Evolutionary conservation across 23 red algal genomes (phyloP).

Genomic region (Gracilariopsis chorda): DNA sequence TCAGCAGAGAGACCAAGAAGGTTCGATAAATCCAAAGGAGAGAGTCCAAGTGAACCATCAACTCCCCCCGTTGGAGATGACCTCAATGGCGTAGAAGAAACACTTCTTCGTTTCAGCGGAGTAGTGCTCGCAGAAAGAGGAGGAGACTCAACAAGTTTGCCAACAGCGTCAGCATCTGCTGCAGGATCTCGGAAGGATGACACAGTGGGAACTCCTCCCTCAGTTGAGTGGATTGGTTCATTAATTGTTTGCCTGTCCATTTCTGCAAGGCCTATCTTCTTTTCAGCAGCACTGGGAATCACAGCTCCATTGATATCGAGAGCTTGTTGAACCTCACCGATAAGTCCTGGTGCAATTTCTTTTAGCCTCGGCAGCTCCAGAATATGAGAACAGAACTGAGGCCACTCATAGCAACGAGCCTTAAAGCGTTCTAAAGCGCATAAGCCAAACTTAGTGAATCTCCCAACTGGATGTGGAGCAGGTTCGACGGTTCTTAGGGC

Average conservation of each 20-base stretch:
- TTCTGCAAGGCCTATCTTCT: constrained; percentile 3
- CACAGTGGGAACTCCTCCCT: constrained; percentile 13
- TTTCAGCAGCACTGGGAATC: constrained; percentile 42
- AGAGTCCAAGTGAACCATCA: constrained; percentile 35
- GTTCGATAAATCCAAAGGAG: constrained; percentile 37
- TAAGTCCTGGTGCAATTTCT: constrained; percentile 61
- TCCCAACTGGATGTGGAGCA: constrained; percentile 50
- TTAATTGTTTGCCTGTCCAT: not conserved
- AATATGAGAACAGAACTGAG: constrained; percentile 73
- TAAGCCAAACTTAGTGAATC: constrained; percentile 77
- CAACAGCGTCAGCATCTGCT: constrained; percentile 6
- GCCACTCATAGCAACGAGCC: constrained; percentile 76
- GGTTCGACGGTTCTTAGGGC: constrained; percentile 65
- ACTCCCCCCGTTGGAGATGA: constrained; percentile 4
- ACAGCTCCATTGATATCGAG: constrained; percentile 10
- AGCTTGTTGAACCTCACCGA: constrained; percentile 15
- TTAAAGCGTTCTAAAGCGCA: constrained; percentile 73
- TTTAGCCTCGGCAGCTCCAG: constrained; percentile 66
- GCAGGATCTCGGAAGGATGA: constrained; percentile 28
- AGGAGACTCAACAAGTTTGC: constrained; percentile 13
- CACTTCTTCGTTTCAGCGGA: constrained; percentile 4
- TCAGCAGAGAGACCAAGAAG: constrained; percentile 38
- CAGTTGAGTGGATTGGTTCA: constrained; percentile 4
- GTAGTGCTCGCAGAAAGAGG: constrained; percentile 17
- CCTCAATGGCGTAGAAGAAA: not conserved